Evolutionary conservation across 2,329 filamentous ascomycete genomes (phyloP).

Genomic region (Neobulgaria alba): DNA sequence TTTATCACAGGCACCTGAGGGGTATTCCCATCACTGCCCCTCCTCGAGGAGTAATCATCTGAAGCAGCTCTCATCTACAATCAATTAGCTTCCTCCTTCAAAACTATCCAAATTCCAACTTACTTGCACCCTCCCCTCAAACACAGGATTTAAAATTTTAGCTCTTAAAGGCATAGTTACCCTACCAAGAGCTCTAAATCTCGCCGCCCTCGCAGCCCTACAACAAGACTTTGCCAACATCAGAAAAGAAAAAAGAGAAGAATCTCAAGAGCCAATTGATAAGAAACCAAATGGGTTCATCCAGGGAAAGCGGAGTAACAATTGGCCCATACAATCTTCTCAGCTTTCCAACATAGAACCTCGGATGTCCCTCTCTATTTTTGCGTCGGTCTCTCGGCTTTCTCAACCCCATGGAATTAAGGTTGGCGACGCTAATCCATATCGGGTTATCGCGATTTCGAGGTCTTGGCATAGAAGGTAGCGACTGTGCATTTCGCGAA

Average conservation of each 20-base stretch:
- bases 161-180: constrained; percentile 69
- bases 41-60: constrained; percentile 1
- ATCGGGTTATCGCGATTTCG: constrained; percentile 18
- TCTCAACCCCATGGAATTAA: constrained; percentile 4
- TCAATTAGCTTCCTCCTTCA: constrained; percentile 3
- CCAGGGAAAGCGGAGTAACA: constrained; percentile 16
- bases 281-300: no score
- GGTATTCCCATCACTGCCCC: neutral
- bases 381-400: constrained; percentile 7
- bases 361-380: constrained; percentile 14
- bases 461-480: constrained; percentile 15
- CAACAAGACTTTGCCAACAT: constrained; percentile 51
- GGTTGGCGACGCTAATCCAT: constrained; percentile 16
- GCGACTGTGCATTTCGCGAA: constrained; percentile 2
- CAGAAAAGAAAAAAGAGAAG: constrained; percentile 27
- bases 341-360: constrained; percentile 3
- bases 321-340: neutral
- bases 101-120: constrained; percentile 10
- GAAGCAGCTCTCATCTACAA: constrained; percentile 31
- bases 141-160: constrained; percentile 56
- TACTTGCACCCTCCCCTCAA: constrained; percentile 45
- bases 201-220: constrained; percentile 43
- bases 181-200: constrained; percentile 33
- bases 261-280: constrained; percentile 5
- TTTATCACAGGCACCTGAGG: neutral